These are phyloP conservation scores for Wallacemonas sp. DNA, from an alignment of 208 protist species.

Conservation along the genomic window DNA sequence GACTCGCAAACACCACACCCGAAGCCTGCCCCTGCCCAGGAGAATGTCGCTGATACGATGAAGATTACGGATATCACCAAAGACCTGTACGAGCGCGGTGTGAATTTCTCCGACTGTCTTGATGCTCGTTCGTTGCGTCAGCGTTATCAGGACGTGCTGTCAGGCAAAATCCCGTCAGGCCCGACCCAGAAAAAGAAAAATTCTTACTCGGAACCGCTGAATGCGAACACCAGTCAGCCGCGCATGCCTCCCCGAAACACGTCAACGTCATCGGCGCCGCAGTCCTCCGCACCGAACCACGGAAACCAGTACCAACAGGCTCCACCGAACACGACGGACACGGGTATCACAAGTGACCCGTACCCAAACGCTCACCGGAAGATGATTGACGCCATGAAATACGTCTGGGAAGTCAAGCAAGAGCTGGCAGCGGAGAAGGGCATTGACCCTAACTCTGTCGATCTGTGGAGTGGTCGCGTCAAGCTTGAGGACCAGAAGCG, in stretches of 20 bases:
- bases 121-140: constrained; percentile 79
- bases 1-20: no score
- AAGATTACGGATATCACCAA: constrained; percentile 89
- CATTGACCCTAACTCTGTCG: constrained; percentile 70
- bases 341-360: constrained; percentile 73
- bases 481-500: constrained; percentile 87
- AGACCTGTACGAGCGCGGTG: constrained; percentile 81
- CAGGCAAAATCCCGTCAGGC: constrained; percentile 41
- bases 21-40: no score
- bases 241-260: constrained; percentile 28
- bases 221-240: constrained; percentile 29
- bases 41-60: constrained; percentile 63
- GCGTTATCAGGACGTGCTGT: constrained; percentile 79
- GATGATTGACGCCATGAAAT: constrained; percentile 92
- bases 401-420: constrained; percentile 84
- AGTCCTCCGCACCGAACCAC: constrained; percentile 18
- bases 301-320: constrained; percentile 46
- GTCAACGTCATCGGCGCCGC: neutral
- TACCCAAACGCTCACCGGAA: constrained; percentile 89
- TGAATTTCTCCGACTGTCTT: constrained; percentile 91
- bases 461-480: constrained; percentile 87
- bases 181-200: neutral
- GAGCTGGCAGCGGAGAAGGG: constrained; percentile 83
- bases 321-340: constrained; percentile 44
- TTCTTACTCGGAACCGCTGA: constrained; percentile 31